Evolutionary conservation across 2,329 filamentous ascomycete species (phyloP), one percentile per base, ranked within the genome.

Genomic region (Phialophora expanda): DNA sequence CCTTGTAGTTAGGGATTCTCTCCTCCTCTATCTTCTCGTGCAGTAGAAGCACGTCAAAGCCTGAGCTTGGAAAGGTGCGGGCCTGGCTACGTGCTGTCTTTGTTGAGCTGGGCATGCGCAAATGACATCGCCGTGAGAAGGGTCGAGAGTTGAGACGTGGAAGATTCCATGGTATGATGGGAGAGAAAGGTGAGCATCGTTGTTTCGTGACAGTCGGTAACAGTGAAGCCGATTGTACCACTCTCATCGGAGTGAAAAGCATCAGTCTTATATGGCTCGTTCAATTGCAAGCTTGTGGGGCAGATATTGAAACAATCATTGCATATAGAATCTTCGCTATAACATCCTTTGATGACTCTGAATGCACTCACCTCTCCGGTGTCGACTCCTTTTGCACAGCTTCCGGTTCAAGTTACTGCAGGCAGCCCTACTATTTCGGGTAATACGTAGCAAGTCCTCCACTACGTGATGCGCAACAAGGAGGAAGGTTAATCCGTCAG

Each of bases 1-100:
- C 41, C 7, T 67, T 63, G 54, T 73, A 73, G n/a, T 51, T 57
- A 14, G 69, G 59, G 3, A 73, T 22, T 22, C 8, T 61, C 65
- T 71, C 63, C 54, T 72, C 70, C 60, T 72, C 69, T 51, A 70
- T 41, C 38, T 56, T 51, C 28, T 62, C 38, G 9, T 57, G 28
- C 20, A 24, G 6, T 6, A 51, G 38, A 11, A 66, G 17, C 1
- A 44, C n/a, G 2, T 24, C n/a, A 11, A 61, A 30, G 3, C 62
- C 50, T 7, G 55, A 41, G 3, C 1, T 55, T n/a, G 48, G 56
- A 56, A 56, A 56, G n/a, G 32, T 30, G 34, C 55, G 30, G 2
- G 34, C 6, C 12, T 57, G 32, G 9, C 48, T 59, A 30, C 26
- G 30, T 24, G 51, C 22, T 1, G 14, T 58, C 12, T 7, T n/a